Percentiles rank a stretch among this genome's conserved stretches.
phyloP scores from a whole-genome alignment of 2,329 filamentous ascomycete species.

The Mycocentrospora acerina region DNA sequence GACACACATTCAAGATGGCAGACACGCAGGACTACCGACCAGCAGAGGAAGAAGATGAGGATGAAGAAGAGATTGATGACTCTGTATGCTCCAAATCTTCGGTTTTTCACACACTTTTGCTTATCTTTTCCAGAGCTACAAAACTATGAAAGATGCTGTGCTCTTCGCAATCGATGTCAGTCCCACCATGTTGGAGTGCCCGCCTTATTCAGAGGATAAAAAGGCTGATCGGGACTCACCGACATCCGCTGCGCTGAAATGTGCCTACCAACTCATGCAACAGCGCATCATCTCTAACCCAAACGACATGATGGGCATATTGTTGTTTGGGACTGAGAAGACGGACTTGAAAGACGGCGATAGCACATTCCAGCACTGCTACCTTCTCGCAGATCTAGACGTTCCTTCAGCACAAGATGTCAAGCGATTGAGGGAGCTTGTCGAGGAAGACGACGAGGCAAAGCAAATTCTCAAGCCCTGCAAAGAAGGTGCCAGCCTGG shows the following conservation, averaged over 20 bases:
- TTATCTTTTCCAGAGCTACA: conserved; percentile 65
- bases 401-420: conserved; percentile 86
- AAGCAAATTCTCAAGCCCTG: conserved; percentile 70
- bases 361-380: conserved; percentile 82
- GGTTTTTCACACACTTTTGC: not conserved
- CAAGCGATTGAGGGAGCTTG: conserved; percentile 71
- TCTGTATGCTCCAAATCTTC: conserved; percentile 46
- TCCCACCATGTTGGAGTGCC: conserved; percentile 75
- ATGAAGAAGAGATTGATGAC: conserved; percentile 70
- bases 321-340: conserved; percentile 87
- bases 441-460: conserved; percentile 75
- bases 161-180: conserved; percentile 93
- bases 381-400: conserved; percentile 84
- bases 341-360: conserved; percentile 54
- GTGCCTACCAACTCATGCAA: conserved; percentile 93
- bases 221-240: conserved; percentile 78
- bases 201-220: conserved; percentile 63
- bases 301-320: conserved; percentile 93
- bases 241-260: conserved; percentile 83
- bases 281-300: conserved; percentile 97
- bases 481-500: conserved; percentile 72
- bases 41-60: conserved; percentile 64
- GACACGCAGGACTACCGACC: conserved; percentile 31
- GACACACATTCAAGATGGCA: conserved; percentile 33
- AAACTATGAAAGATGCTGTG: conserved; percentile 94